These are phyloP conservation scores for Yarrowia hollandica DNA, from an alignment of 805 yeast genomes.

Conservation along the genomic window DNA sequence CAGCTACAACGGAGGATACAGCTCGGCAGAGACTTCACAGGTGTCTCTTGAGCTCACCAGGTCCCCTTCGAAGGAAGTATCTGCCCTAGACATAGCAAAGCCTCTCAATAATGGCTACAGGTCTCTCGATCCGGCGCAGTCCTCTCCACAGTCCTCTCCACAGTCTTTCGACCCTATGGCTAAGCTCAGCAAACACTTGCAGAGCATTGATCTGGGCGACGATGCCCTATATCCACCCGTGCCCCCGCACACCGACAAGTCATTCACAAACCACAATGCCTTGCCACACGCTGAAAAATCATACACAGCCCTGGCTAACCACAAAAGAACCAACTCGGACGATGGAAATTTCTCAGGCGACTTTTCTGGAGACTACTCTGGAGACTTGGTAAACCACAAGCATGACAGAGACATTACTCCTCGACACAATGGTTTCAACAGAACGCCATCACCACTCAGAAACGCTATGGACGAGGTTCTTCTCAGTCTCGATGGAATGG, in stretches of 20 bases:
- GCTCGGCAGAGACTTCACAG: constrained; percentile 1
- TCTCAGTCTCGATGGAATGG: constrained; percentile 38
- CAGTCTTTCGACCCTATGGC: constrained; percentile 2
- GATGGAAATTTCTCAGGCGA: neutral
- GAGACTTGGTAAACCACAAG: neutral
- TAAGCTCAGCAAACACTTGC: constrained; percentile 1
- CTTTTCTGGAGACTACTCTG: constrained; percentile 16
- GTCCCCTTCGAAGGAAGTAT: neutral
- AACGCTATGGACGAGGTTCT: constrained; percentile 42
- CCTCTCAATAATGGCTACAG: neutral
- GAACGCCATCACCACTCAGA: constrained; percentile 41
- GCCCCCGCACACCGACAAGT: constrained; percentile 1
- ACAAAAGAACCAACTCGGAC: constrained; percentile 12
- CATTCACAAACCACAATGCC: no score
- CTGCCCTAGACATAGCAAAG: constrained; percentile 9
- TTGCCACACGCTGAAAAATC: no score
- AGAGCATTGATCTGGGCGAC: constrained; percentile 15
- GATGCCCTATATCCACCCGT: constrained; percentile 15
- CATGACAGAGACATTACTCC: constrained; percentile 20
- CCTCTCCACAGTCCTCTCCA: neutral
- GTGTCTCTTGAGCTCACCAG: constrained; percentile 5
- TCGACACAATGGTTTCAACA: constrained; percentile 30
- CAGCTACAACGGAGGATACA: neutral
- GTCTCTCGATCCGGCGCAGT: constrained; percentile 1
- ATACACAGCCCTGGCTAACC: neutral